Conservation (phyloP, 1,284 basidiomycete genomes). For the Sporisorium exsertum region DNA sequence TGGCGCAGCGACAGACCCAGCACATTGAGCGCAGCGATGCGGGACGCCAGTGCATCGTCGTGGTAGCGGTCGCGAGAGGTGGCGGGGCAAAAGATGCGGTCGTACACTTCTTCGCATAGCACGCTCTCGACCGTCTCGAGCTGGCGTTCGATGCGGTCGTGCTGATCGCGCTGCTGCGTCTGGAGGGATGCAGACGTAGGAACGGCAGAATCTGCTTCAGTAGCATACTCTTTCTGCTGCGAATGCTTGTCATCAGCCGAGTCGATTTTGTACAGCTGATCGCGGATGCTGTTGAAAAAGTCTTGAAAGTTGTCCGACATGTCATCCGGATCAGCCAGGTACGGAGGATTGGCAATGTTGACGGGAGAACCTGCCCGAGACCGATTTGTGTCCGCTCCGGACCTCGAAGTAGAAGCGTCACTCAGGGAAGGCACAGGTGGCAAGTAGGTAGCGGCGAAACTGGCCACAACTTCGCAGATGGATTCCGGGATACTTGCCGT, state of each 20-base stretch:
- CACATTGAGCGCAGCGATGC: conserved; percentile 89
- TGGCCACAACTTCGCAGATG: conserved; percentile 16
- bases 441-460: conserved; percentile 35
- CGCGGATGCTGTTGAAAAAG: conserved; percentile 77
- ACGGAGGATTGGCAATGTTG: conserved; percentile 70
- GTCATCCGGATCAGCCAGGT: conserved; percentile 59
- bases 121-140: conserved; percentile 80
- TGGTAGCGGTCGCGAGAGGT: conserved; percentile 83
- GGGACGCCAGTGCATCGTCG: conserved; percentile 85
- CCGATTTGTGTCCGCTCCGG: not conserved
- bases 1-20: conserved; percentile 86
- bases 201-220: not conserved
- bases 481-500: not conserved
- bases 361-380: conserved; percentile 12
- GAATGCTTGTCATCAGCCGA: conserved; percentile 67
- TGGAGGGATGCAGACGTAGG: not conserved
- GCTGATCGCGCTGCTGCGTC: not conserved
- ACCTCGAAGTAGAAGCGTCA: not conserved
- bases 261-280: conserved; percentile 71
- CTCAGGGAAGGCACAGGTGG: conserved; percentile 22
- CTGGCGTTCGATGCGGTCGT: conserved; percentile 70
- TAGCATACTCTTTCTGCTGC: not conserved
- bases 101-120: conserved; percentile 80
- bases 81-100: conserved; percentile 76
- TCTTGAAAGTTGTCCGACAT: conserved; percentile 77